Percentiles rank a stretch among this genome's conserved stretches.
Evolutionary conservation across 106 monocot genomes (phyloP).

Genomic region (Gastrodia elata): DNA sequence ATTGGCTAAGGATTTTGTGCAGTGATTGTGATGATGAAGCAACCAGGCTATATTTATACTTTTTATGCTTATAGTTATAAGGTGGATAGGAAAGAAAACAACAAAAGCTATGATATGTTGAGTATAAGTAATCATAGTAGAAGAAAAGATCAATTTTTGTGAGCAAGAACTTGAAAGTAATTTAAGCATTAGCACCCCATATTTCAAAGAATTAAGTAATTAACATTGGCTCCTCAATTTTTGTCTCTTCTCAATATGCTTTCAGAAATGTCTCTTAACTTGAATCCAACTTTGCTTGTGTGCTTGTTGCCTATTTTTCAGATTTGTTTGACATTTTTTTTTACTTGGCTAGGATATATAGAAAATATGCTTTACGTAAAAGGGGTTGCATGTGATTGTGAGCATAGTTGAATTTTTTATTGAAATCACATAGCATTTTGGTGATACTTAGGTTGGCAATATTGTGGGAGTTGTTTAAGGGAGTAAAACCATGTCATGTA

Average conservation of each 20-base stretch:
- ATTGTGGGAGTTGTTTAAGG: too few relatives aligned
- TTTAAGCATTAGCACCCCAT: neutral
- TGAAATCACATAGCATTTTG: too few relatives aligned
- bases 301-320: neutral
- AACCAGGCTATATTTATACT: neutral
- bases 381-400: too few relatives aligned
- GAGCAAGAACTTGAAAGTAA: neutral
- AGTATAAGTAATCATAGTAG: neutral
- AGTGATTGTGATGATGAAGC: neutral
- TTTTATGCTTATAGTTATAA: neutral
- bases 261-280: neutral
- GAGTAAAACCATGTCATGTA: too few relatives aligned
- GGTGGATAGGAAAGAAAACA: neutral
- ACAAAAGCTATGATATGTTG: neutral
- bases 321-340: neutral
- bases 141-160: neutral
- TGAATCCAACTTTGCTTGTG: neutral
- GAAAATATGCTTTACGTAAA: too few relatives aligned
- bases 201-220: neutral
- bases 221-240: neutral
- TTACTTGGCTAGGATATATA: too few relatives aligned
- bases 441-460: too few relatives aligned
- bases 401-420: too few relatives aligned
- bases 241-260: neutral
- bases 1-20: neutral